Percentiles rank a stretch among this genome's conserved stretches.
These are phyloP conservation scores for Tricholoma sp. DNA, from an alignment of 768 basidiomycete species.

Conservation along the genomic window DNA sequence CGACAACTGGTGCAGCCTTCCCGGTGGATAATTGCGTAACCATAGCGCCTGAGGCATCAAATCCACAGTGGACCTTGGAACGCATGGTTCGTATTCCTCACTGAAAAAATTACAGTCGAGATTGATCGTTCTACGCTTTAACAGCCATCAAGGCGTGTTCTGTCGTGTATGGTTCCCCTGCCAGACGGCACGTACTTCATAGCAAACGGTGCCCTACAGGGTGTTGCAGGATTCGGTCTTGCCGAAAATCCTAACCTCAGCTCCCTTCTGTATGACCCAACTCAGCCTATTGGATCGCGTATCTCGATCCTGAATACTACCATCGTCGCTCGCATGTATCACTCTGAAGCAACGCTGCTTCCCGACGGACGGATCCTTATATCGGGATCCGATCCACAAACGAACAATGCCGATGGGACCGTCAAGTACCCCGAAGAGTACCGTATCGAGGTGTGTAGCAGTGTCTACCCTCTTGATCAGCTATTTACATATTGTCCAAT, in stretches of 20 bases:
- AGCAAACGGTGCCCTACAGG: conserved; percentile 66
- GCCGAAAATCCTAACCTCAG: conserved; percentile 56
- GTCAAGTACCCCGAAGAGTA: conserved; percentile 69
- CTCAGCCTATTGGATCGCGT: conserved; percentile 51
- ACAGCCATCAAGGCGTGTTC: conserved; percentile 68
- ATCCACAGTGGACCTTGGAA: conserved; percentile 66
- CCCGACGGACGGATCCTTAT: conserved; percentile 72
- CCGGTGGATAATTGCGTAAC: conserved; percentile 67
- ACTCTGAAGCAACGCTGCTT: conserved; percentile 70
- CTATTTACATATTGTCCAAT: background rate
- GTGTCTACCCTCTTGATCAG: background rate
- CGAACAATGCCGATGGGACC: conserved; percentile 34
- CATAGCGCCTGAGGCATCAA: conserved; percentile 58
- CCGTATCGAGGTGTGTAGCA: conserved; percentile 42
- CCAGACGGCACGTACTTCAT: conserved; percentile 78
- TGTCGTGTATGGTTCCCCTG: conserved; percentile 69
- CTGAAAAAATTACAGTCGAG: background rate
- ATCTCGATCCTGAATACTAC: conserved; percentile 64
- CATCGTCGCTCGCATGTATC: conserved; percentile 72
- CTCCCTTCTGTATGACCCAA: conserved; percentile 69
- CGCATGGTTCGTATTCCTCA: conserved; percentile 56
- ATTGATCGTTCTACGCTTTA: background rate
- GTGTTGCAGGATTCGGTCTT: conserved; percentile 71
- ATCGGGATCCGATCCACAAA: conserved; percentile 73
- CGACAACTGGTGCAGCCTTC: conserved; percentile 47